Evolutionary conservation across 305 asterid genomes (phyloP).

Genomic region (Coffea humblotiana): DNA sequence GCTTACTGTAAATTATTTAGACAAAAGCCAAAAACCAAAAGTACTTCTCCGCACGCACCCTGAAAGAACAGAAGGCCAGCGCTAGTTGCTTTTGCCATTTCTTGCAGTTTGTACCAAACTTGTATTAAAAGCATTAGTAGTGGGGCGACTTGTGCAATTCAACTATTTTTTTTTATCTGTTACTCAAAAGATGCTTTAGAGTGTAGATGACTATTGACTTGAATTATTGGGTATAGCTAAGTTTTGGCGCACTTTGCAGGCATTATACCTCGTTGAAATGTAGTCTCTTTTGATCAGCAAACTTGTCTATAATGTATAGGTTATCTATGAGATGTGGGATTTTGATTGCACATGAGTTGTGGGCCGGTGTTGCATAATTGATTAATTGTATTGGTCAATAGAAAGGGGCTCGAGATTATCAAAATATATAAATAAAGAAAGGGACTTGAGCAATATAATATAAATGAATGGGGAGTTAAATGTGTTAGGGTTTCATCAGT

Average conservation of each 20-base stretch:
- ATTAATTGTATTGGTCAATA: not conserved
- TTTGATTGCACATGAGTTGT: no score
- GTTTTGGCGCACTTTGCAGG: not conserved
- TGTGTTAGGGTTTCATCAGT: not conserved
- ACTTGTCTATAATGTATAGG: not conserved
- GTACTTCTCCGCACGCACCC: constrained; percentile 21
- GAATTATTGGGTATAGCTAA: not conserved
- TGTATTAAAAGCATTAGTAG: not conserved
- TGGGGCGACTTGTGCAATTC: not conserved
- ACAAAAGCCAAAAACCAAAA: constrained; percentile 30
- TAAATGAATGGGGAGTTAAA: no score
- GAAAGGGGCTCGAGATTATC: not conserved
- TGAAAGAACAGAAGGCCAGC: constrained; percentile 30
- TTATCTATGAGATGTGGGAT: not conserved
- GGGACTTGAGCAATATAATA: no score
- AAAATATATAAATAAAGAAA: no score
- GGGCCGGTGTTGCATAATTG: not conserved
- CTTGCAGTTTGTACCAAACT: not conserved
- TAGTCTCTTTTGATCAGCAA: not conserved
- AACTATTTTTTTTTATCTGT: not conserved
- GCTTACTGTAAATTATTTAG: constrained; percentile 31
- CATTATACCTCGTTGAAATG: not conserved
- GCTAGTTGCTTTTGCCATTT: constrained; percentile 20
- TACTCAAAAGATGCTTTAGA: not conserved
- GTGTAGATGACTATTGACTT: not conserved